Evolutionary conservation across 2,329 filamentous ascomycete species (phyloP).

Genomic region (Aspergillus ruber): DNA sequence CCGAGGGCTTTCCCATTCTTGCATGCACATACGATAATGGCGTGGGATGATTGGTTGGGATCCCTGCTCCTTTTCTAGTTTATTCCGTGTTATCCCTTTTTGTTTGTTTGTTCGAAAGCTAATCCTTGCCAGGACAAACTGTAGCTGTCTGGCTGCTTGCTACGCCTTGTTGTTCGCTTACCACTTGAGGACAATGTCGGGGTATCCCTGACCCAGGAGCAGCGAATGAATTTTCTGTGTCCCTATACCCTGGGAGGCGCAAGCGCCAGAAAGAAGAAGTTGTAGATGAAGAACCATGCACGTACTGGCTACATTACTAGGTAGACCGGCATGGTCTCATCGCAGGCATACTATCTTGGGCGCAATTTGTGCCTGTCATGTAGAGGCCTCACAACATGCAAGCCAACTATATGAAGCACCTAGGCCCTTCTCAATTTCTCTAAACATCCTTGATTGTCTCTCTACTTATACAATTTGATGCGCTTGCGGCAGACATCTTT

Average conservation of each 20-base stretch:
- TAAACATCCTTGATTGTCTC: neutral
- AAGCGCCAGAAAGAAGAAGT: neutral
- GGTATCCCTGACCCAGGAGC: neutral
- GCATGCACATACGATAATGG: neutral
- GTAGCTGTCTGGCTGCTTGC: neutral
- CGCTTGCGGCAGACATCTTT: neutral
- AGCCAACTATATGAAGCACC: neutral
- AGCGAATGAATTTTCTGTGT: neutral
- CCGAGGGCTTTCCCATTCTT: neutral
- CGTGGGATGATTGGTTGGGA: neutral
- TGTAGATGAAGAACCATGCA: neutral
- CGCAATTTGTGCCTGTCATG: conserved; percentile 4
- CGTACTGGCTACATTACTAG: neutral
- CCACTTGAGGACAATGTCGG: neutral
- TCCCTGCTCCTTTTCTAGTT: neutral
- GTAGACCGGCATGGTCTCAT: neutral
- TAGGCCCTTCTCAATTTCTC: neutral
- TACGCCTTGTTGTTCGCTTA: neutral
- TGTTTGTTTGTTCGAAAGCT: neutral
- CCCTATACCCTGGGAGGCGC: neutral
- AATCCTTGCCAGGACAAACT: neutral
- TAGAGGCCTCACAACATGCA: neutral
- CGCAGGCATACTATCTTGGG: conserved; percentile 1
- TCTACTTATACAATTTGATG: neutral
- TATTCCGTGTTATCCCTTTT: neutral